Conservation (phyloP, 2,329 filamentous ascomycete genomes). For the Myriosclerotinia curreyana region DNA sequence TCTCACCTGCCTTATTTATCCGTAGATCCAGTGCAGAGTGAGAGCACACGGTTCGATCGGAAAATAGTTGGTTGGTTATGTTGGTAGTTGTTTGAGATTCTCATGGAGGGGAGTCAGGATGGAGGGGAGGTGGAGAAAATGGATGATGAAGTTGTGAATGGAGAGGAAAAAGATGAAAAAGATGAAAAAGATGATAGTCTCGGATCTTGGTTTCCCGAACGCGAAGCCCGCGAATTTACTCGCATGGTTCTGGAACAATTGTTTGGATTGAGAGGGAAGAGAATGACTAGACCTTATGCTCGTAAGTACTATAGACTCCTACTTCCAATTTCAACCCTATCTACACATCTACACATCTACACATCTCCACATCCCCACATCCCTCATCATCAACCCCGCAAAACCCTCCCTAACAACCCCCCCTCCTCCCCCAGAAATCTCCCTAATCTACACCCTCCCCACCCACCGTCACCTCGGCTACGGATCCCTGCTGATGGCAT, state of each 20-base stretch:
- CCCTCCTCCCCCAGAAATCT: background rate
- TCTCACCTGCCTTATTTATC: too few species aligned
- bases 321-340: background rate
- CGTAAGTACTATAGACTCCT: too few species aligned
- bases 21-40: too few species aligned
- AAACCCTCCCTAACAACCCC: accelerated
- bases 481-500: conserved; percentile 6
- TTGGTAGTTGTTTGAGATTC: too few species aligned
- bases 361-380: too few species aligned
- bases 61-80: too few species aligned
- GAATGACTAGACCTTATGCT: conserved; percentile 9
- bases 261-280: background rate
- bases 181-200: background rate
- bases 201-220: conserved; percentile 2
- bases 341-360: too few species aligned
- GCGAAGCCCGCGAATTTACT: conserved; percentile 2
- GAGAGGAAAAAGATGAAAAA: too few species aligned
- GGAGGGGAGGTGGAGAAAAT: background rate
- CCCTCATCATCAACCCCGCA: too few species aligned
- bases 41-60: too few species aligned
- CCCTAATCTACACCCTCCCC: conserved; percentile 4
- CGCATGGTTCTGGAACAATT: background rate
- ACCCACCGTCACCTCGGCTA: background rate
- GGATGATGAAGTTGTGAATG: background rate
- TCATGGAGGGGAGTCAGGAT: too few species aligned